phyloP scores from a whole-genome alignment of 2,329 filamentous ascomycete species.

The Escovopsis weberi region DNA sequence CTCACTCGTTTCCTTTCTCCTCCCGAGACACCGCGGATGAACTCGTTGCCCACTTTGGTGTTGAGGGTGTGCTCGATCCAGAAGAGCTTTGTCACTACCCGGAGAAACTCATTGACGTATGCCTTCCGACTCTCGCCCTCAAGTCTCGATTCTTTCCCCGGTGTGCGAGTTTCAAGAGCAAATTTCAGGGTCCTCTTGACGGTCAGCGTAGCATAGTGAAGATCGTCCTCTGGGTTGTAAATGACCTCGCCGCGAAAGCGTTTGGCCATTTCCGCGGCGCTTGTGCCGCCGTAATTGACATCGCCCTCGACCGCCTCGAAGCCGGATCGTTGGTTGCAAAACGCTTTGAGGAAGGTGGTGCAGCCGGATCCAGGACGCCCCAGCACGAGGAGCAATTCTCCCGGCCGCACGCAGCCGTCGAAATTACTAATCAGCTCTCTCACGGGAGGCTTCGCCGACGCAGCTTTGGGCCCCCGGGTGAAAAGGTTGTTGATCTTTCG shows the following conservation, averaged over 20 bases:
- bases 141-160: slow-evolving; percentile 30
- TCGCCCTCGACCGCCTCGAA: slow-evolving; percentile 52
- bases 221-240: slow-evolving; percentile 53
- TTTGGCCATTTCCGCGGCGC: slow-evolving; percentile 30
- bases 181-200: slow-evolving; percentile 54
- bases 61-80: slow-evolving; percentile 55
- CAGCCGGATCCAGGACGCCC: slow-evolving; percentile 55
- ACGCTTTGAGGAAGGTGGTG: slow-evolving; percentile 55
- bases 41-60: slow-evolving; percentile 57
- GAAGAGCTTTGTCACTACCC: slow-evolving; percentile 54
- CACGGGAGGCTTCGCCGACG: slow-evolving; percentile 39
- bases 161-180: slow-evolving; percentile 50
- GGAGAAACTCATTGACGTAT: slow-evolving; percentile 36
- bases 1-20: slow-evolving; percentile 61
- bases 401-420: slow-evolving; percentile 54
- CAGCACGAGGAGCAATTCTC: slow-evolving; percentile 54
- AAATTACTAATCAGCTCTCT: slow-evolving; percentile 51
- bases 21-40: slow-evolving; percentile 47
- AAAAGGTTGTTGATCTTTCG: slow-evolving; percentile 31
- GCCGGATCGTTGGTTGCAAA: slow-evolving; percentile 53
- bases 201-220: slow-evolving; percentile 55
- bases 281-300: slow-evolving; percentile 43
- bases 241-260: slow-evolving; percentile 48
- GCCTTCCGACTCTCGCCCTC: slow-evolving; percentile 45
- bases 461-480: slow-evolving; percentile 35